Evolutionary conservation across 805 yeast genomes (phyloP).

Genomic region (Cyberlindnera mississippiensis): DNA sequence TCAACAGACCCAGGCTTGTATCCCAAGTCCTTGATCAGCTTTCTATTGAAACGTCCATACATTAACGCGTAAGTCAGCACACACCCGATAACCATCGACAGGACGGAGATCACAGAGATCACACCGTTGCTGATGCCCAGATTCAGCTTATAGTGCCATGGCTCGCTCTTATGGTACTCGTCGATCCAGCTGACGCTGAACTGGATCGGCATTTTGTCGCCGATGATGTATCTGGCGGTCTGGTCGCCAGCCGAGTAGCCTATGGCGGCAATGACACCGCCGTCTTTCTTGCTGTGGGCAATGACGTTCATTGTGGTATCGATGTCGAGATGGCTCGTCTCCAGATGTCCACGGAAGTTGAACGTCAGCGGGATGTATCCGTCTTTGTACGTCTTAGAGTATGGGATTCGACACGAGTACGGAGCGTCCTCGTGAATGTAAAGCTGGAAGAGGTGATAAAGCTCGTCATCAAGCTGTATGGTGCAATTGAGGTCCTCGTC

Average conservation of each 20-base stretch:
- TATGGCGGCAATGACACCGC: constrained; percentile 44
- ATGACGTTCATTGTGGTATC: constrained; percentile 55
- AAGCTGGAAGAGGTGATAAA: constrained; percentile 68
- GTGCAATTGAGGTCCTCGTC: constrained; percentile 56
- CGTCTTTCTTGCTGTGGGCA: constrained; percentile 32
- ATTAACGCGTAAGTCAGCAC: constrained; percentile 11
- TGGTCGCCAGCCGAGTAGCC: constrained; percentile 53
- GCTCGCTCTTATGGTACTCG: constrained; percentile 10
- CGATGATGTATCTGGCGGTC: constrained; percentile 60
- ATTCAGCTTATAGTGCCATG: constrained; percentile 12
- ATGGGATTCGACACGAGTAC: constrained; percentile 60
- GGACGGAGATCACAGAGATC: constrained; percentile 1
- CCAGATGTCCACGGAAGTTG: constrained; percentile 62
- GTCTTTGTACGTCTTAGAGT: constrained; percentile 34
- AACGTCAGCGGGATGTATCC: constrained; percentile 54
- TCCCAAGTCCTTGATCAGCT: constrained; percentile 18
- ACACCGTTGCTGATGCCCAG: constrained; percentile 7
- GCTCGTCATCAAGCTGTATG: constrained; percentile 54
- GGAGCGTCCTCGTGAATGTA: constrained; percentile 79
- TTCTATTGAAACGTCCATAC: constrained; percentile 20
- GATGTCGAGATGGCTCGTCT: constrained; percentile 64
- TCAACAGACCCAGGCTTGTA: constrained; percentile 21
- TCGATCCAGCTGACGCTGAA: constrained; percentile 57
- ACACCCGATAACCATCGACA: constrained; percentile 11
- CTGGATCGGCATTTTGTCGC: constrained; percentile 53